Conservation (phyloP, 192 early-diverging fungal genomes). For the Backusella sp. region DNA sequence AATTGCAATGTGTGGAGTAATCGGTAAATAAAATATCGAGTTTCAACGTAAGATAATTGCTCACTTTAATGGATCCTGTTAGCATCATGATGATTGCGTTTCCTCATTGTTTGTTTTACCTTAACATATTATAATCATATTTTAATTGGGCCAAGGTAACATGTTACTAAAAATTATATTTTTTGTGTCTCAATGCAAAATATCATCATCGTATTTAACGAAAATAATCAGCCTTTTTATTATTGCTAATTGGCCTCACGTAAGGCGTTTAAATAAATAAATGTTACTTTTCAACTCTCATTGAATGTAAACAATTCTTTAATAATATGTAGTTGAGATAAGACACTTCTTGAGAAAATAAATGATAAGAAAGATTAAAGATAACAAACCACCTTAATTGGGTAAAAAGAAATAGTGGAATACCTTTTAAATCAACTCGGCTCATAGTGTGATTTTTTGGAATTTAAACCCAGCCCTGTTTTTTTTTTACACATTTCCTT, state of each 20-base stretch:
- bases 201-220: neutral
- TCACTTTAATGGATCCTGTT: neutral
- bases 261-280: neutral
- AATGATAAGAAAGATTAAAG: constrained; percentile 16
- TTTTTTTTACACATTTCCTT: neutral
- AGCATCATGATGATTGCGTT: neutral
- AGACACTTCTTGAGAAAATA: neutral
- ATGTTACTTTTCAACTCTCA: neutral
- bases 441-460: neutral
- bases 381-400: constrained; percentile 3
- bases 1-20: neutral
- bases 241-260: neutral
- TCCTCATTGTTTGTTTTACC: neutral
- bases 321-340: neutral
- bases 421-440: neutral
- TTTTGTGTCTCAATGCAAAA: neutral
- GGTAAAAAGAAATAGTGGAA: neutral
- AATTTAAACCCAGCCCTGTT: neutral
- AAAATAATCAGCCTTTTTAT: neutral
- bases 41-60: neutral
- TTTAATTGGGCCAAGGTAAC: neutral
- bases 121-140: neutral
- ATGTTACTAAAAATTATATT: neutral
- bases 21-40: neutral
- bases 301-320: neutral